Evolutionary conservation across 768 basidiomycete species (phyloP).

Genomic region (Trametes cingulata): DNA sequence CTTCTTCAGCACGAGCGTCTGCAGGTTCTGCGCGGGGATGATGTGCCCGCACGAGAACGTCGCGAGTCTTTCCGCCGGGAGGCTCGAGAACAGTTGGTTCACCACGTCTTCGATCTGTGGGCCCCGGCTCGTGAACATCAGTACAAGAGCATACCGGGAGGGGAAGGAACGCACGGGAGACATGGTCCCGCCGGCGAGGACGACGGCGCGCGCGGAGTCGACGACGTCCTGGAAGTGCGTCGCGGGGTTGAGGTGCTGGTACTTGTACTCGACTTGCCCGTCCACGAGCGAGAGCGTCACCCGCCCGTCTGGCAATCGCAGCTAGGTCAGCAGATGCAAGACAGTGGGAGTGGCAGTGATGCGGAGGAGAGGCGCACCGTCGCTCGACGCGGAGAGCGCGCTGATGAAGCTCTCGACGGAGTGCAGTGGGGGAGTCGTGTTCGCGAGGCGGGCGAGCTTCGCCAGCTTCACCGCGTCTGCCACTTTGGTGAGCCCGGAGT

Average conservation of each 20-base stretch:
- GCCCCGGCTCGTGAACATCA: not conserved
- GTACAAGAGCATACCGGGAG: too few relatives aligned
- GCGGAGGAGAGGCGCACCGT: conserved; percentile 46
- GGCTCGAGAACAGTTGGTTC: conserved; percentile 72
- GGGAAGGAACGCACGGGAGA: conserved; percentile 68
- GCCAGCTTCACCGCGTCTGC: conserved; percentile 29
- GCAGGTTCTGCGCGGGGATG: conserved; percentile 77
- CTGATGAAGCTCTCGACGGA: conserved; percentile 77
- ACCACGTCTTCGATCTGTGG: conserved; percentile 83
- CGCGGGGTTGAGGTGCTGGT: conserved; percentile 90
- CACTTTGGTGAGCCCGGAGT: not conserved
- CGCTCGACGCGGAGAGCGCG: conserved; percentile 74
- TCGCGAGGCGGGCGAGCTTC: conserved; percentile 28
- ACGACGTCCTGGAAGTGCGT: conserved; percentile 85
- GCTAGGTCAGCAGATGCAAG: too few relatives aligned
- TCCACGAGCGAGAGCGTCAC: conserved; percentile 50
- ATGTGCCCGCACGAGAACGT: conserved; percentile 93
- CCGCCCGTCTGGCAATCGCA: conserved; percentile 60
- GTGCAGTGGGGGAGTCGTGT: conserved; percentile 73
- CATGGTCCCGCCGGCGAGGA: conserved; percentile 98
- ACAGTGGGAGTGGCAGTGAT: not conserved
- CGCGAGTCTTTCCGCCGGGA: conserved; percentile 61
- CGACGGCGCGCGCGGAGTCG: conserved; percentile 76
- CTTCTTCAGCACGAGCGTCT: conserved; percentile 68
- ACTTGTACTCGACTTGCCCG: conserved; percentile 70